A percentile compares a stretch with the other conserved stretches of the same genome.
Conservation (phyloP, 768 basidiomycete genomes). For the Suillus subaureus region DNA sequence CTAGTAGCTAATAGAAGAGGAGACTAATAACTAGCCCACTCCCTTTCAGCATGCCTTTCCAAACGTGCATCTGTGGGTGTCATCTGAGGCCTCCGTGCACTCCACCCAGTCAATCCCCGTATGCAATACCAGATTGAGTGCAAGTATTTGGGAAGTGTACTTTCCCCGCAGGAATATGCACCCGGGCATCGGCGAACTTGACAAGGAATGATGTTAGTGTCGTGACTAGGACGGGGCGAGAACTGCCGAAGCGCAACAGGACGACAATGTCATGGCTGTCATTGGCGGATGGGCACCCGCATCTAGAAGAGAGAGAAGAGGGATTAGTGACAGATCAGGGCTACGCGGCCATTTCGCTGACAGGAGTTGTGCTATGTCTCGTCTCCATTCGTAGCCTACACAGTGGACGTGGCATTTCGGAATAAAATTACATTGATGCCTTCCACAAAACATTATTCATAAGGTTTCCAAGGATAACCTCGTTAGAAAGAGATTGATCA, state of each 20-base stretch:
- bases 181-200: constrained; percentile 40
- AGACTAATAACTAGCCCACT: constrained; percentile 43
- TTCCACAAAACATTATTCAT: constrained; percentile 48
- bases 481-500: constrained; percentile 40
- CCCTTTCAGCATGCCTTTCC: constrained; percentile 52
- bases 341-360: constrained; percentile 33
- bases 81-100: constrained; percentile 21
- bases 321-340: constrained; percentile 15
- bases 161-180: constrained; percentile 67
- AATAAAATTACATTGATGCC: constrained; percentile 44
- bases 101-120: constrained; percentile 55
- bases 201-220: constrained; percentile 54
- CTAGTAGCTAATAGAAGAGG: background rate
- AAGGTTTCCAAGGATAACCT: constrained; percentile 59
- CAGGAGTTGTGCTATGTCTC: constrained; percentile 47
- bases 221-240: constrained; percentile 56
- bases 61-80: constrained; percentile 35
- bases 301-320: constrained; percentile 9
- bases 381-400: constrained; percentile 68
- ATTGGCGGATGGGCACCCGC: constrained; percentile 35
- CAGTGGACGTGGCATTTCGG: constrained; percentile 45
- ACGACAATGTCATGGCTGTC: constrained; percentile 66
- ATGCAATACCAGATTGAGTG: constrained; percentile 36
- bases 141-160: constrained; percentile 45
- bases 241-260: constrained; percentile 66